Evolutionary conservation across 176 grass and related monocot species (phyloP).

Genomic region (Bromus sterilis): DNA sequence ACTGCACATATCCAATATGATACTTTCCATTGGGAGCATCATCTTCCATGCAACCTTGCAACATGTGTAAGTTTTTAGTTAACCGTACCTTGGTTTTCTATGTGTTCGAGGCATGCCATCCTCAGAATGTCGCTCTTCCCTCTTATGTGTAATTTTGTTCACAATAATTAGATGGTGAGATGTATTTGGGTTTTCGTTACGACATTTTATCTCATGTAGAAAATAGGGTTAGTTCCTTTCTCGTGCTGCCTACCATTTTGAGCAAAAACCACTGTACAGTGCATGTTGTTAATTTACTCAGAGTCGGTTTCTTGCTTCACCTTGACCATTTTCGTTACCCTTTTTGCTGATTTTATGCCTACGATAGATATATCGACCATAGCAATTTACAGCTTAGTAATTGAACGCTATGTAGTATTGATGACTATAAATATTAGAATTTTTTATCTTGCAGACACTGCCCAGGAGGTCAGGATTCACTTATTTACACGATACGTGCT

Average conservation of each 20-base stretch:
- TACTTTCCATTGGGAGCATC: constrained; percentile 75
- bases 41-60: constrained; percentile 88
- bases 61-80: constrained; percentile 50
- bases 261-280: not conserved
- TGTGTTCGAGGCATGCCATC: too few relatives aligned
- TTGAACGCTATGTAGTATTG: not conserved
- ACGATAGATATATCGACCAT: not conserved
- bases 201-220: not conserved
- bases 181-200: not conserved
- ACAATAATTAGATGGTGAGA: not conserved
- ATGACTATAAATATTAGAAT: not conserved
- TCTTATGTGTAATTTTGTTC: not conserved
- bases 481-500: not conserved
- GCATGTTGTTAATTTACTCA: not conserved
- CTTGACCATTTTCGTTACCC: not conserved
- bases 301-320: not conserved
- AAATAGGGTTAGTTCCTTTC: not conserved
- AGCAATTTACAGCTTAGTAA: not conserved
- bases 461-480: not conserved
- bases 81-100: too few relatives aligned
- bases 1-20: constrained; percentile 77
- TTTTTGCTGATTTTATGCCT: not conserved
- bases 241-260: not conserved
- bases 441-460: not conserved
- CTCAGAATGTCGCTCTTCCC: not conserved